phyloP scores from a whole-genome alignment of 345 rosid genomes.

The Mercurialis annua region DNA sequence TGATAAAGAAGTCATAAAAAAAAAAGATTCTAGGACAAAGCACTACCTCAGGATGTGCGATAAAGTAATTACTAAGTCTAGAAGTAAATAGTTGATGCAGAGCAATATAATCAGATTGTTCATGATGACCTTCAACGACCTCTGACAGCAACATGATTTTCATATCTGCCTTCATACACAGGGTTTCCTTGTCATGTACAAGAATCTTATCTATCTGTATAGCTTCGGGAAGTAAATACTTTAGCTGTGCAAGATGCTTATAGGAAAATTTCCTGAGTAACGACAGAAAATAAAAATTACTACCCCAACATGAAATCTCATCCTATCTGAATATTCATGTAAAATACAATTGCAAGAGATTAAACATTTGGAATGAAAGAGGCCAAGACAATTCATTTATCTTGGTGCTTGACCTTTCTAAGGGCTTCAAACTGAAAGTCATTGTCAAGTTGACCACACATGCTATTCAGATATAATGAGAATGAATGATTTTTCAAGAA shows the following conservation, averaged over 20 bases:
- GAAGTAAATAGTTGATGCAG: constrained; percentile 32
- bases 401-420: not conserved
- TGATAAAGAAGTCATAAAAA: no score
- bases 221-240: constrained; percentile 47
- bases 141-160: constrained; percentile 35
- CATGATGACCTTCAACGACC: constrained; percentile 31
- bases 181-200: constrained; percentile 42
- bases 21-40: not conserved
- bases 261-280: constrained; percentile 33
- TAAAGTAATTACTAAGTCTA: constrained; percentile 34
- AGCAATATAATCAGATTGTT: constrained; percentile 38
- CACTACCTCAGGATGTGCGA: constrained; percentile 43
- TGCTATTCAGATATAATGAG: not conserved
- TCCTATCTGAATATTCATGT: not conserved
- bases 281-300: not conserved
- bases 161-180: constrained; percentile 44
- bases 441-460: not conserved
- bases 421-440: not conserved
- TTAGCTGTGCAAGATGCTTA: constrained; percentile 45
- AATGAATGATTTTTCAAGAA: not conserved
- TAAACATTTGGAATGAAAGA: not conserved
- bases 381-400: not conserved
- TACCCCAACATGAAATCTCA: not conserved
- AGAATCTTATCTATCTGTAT: constrained; percentile 40
- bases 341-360: not conserved